Base-by-base conservation (phyloP, 2,329 filamentous ascomycete species). In the Calonectria pauciramosa region DNA sequence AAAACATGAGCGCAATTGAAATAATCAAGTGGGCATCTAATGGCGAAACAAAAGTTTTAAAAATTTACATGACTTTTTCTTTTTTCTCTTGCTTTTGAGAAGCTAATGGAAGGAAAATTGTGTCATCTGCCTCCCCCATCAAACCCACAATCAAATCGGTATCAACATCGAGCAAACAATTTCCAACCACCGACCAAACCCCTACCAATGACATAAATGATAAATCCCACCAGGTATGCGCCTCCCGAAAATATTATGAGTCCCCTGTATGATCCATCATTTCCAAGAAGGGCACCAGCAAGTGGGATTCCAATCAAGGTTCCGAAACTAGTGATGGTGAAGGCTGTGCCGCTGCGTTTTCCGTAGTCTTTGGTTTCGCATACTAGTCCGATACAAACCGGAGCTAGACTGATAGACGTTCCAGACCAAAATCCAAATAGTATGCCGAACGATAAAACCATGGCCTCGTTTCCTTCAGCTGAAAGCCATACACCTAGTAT, bases 261-360 rank as follows among this genome's bases (percentile, higher is more conserved):
- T 8, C 51, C 60, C 8, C 20, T 47, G n/a, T 74, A 74, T 4
- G 68, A 67, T 20, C 18, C 72, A 26, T 20, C 34, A 10, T 60
- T 23, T n/a, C 54, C 68, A 9, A 74, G 30, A 30, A 74, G 56
- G 44, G 68, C 68, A 1, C 72, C 72, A 26, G 68, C 72, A 6
- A 77, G 69, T 5, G 75, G 75, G 30, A 75, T 70, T 26, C 73
- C 75, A 16, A 66, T 66, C 52, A 77, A 54, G 18, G 75, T 75
- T 18, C 73, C 75, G 23, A 77, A 64, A 56, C 75, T 77, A 4
- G 73, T 71, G 30, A 77, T 49, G 16, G 70, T 70, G 28, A 74
- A 77, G 4, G 76, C 73, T 6, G 76, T 77, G 10, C 74, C 71
- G 28, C 73, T 74, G 18, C 74, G 51, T n/a, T 64, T 73, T 16